A percentile compares a stretch with the other conserved stretches of the same genome.
phyloP scores from a whole-genome alignment of 1,284 basidiomycete genomes.

The Trichosporon faecale region DNA sequence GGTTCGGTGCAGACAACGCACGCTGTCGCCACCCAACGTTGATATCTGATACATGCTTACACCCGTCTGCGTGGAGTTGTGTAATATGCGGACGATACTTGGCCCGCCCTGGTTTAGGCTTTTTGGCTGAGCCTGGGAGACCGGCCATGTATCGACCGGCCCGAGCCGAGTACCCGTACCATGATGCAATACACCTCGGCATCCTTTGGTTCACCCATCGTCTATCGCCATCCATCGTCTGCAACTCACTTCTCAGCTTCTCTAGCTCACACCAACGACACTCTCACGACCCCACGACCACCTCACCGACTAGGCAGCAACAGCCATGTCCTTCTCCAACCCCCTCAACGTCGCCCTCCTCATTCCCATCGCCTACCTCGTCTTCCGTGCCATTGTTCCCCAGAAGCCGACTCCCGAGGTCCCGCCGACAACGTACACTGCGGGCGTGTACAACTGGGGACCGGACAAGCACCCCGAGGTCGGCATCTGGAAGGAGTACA shows the following conservation, averaged over 20 bases:
- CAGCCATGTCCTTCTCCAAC: slow-evolving; percentile 42
- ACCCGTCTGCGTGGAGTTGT: neutral
- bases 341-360: slow-evolving; percentile 62
- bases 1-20: neutral
- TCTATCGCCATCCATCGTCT: neutral
- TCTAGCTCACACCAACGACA: slow-evolving; percentile 4
- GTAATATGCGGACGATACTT: neutral
- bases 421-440: slow-evolving; percentile 31
- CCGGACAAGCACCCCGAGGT: slow-evolving; percentile 73
- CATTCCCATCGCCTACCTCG: slow-evolving; percentile 72
- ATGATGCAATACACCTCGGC: slow-evolving; percentile 2
- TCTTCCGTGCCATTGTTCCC: slow-evolving; percentile 70
- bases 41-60: neutral
- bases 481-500: slow-evolving; percentile 70
- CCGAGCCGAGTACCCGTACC: neutral
- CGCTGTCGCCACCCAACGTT: neutral
- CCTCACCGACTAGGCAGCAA: neutral
- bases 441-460: slow-evolving; percentile 76
- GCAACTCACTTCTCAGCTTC: neutral
- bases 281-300: neutral
- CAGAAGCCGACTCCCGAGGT: slow-evolving; percentile 44
- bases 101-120: neutral
- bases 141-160: neutral
- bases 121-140: slow-evolving; percentile 2
- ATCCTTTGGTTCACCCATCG: neutral